Evolutionary conservation across 106 monocot genomes (phyloP), one percentile per base, ranked within the genome.

Genomic region (Narthecium ossifragum): DNA sequence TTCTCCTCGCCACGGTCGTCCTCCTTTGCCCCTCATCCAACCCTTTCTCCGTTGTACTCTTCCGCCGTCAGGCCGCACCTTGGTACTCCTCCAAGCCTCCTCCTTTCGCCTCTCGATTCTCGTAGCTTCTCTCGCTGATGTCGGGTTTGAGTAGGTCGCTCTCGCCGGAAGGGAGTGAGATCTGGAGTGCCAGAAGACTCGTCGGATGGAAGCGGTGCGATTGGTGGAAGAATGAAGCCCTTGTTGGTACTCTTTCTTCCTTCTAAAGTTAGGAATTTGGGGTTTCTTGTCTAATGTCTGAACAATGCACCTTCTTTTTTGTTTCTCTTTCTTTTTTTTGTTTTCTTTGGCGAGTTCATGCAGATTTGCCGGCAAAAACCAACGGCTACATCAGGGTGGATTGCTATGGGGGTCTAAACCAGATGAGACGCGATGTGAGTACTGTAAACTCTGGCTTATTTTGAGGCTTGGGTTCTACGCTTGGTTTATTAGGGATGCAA

Each of bases 381-480:
- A 90, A 78, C 41, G 94, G 94, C 14, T 96, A 76, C 66, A 76
- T 96, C 45, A 72, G 90, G 51, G 81, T 90, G 31, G 94, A 96
- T 49, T 96, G 94, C 70, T 96, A 78, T 31, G 94, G 94, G 5
- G 90, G 94, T 26, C 83, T 96, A 59, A 96, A 96, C 57, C 94
- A 96, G 73, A 83, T 90, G 94, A 65, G 94, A 41, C 94, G 94
- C 18, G 90, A 96, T 67, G 94, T 96, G 49, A 70, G 83, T 62
- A 1, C 14, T 64, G n/a, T n/a, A n/a, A n/a, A n/a, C n/a, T n/a
- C n/a, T n/a, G n/a, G n/a, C n/a, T n/a, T n/a, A n/a, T n/a, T n/a
- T n/a, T n/a, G n/a, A n/a, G n/a, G n/a, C n/a, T n/a, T n/a, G n/a
- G n/a, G n/a, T n/a, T n/a, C n/a, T n/a, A n/a, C n/a, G n/a, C n/a